Base-by-base conservation (phyloP, 352 stramenopile genomes). In the Globisporangium carolinianum region DNA sequence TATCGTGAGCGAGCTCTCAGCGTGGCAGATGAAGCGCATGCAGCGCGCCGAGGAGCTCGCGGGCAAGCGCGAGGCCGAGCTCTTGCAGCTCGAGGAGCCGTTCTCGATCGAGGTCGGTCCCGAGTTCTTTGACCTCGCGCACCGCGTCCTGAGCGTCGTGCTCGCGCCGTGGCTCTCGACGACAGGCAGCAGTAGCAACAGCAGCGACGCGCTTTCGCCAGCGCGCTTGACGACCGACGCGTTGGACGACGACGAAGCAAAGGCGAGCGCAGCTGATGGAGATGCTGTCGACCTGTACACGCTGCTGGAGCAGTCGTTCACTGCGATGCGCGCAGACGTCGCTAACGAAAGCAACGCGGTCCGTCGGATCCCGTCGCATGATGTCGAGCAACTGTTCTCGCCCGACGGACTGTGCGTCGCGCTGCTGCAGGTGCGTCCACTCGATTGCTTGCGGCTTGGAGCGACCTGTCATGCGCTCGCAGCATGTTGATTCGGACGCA, bases 11-110 rank as follows among this genome's bases (percentile, higher is more conserved):
- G 83, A 93, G 36, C 53, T 95, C 3, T 91, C 83, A 4, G 76
- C 78, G 32, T 95, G 86, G 83, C 83, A 95, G 72, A 94, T 95
- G 82, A 90, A 94, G 52, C 83, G 82, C 56, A 93, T 95, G 84
- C 83, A 95, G 53, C 89, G 87, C 55, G 74, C 73, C 0, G 84
- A 94, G 53, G 74, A 81, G 36, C 86, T 87, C 24, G 73, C 71
- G 1, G 73, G 79, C 0, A 87, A 88, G 62, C 69, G 69, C 11
- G 78, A 91, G 55, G 75, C 89, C 18, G 72, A 91, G 48, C 63
- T 90, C 18, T 80, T 80, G 63, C 76, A 86, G 46, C 62, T 95
- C 18, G 86, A 94, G 63, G 79, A 93, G 53, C 82, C 83, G 9
- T 95, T 84, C 51, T 87, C 86, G 32, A 75, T 95, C 43, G 81